Evolutionary conservation across 768 basidiomycete species (phyloP).

Genomic region (Boletus edulis): DNA sequence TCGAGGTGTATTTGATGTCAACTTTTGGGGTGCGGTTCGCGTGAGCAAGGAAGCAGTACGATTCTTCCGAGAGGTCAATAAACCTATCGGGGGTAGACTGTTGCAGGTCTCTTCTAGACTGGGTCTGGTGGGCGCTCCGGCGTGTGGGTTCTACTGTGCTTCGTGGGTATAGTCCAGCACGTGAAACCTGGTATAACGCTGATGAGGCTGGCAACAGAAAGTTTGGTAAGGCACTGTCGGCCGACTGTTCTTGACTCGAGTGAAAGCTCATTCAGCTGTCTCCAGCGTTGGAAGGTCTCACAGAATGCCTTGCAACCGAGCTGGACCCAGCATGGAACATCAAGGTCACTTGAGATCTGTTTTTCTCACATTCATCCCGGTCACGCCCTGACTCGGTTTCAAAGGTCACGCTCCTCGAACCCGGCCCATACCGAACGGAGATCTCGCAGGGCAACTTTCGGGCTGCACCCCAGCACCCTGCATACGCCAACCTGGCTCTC

Average conservation of each 20-base stretch:
- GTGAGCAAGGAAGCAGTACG: slow-evolving; percentile 31
- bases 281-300: slow-evolving; percentile 17
- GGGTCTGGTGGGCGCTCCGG: slow-evolving; percentile 24
- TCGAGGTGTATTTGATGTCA: slow-evolving; percentile 35
- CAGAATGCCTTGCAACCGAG: slow-evolving; percentile 7
- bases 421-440: slow-evolving; percentile 16
- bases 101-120: slow-evolving; percentile 37
- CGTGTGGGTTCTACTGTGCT: slow-evolving; percentile 23
- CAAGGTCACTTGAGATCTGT: slow-evolving; percentile 4
- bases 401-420: slow-evolving; percentile 19
- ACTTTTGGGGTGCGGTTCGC: slow-evolving; percentile 35
- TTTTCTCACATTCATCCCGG: background rate
- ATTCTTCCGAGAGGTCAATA: slow-evolving; percentile 39
- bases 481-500: slow-evolving; percentile 14
- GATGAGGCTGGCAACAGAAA: slow-evolving; percentile 3
- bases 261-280: background rate
- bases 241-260: no score
- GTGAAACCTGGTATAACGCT: background rate
- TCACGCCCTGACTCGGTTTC: background rate
- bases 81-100: slow-evolving; percentile 37
- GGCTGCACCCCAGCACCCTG: slow-evolving; percentile 12
- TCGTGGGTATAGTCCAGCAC: slow-evolving; percentile 13
- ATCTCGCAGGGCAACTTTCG: background rate
- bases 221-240: slow-evolving; percentile 7
- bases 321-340: slow-evolving; percentile 20